Evolutionary conservation across 345 rosid genomes (phyloP).

Genomic region (Corymbia maculata): DNA sequence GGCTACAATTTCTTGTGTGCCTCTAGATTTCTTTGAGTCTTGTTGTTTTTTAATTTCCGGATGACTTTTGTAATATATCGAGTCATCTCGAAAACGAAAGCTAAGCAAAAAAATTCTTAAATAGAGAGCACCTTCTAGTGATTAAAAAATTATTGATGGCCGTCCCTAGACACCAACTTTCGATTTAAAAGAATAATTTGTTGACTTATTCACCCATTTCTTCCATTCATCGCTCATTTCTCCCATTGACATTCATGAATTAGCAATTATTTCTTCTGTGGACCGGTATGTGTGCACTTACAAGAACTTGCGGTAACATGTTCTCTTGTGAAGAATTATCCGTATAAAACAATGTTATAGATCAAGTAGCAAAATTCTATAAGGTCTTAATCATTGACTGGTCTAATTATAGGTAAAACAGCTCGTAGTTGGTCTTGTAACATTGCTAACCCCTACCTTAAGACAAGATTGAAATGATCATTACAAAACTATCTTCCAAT

Average conservation of each 20-base stretch:
- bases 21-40: not conserved
- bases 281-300: not conserved
- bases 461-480: not conserved
- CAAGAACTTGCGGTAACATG: not conserved
- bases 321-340: not conserved
- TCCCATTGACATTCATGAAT: not conserved
- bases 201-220: not conserved
- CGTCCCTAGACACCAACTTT: not conserved
- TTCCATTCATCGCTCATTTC: not conserved
- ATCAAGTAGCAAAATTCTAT: not conserved
- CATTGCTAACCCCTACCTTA: not conserved
- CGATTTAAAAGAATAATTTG: not conserved
- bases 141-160: not conserved
- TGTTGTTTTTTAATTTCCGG: not conserved
- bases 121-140: not conserved
- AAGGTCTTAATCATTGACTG: not conserved
- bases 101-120: not conserved
- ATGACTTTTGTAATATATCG: not conserved
- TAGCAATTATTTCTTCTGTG: not conserved
- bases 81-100: not conserved
- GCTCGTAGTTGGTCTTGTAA: not conserved
- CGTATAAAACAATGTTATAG: not conserved
- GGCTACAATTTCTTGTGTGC: not conserved
- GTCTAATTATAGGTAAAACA: not conserved
- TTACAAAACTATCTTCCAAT: not conserved